Base-by-base conservation (phyloP, 495 filamentous ascomycete species). In the Rhizodiscina lignyota region DNA sequence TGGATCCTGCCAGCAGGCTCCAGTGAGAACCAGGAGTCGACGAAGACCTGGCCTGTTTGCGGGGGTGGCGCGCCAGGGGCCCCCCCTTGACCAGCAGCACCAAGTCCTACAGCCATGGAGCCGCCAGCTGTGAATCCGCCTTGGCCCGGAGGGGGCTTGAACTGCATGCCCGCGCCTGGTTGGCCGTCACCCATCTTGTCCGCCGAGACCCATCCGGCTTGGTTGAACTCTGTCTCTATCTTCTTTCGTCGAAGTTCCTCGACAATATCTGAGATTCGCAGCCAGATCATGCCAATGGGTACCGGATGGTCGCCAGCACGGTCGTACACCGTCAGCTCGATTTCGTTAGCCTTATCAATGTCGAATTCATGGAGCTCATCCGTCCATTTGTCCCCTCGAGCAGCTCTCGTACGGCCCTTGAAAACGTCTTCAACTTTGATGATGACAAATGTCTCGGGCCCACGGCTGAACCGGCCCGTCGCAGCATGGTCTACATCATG, bases 211-310 rank as follows among this genome's bases (percentile, higher is more conserved):
- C 89, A 99, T 30, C 87, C 89, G 28, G 78, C 77, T 35, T 70
- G 71, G 46, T 83, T 86, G 39, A 93, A 74, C 48, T 99, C 89
- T 3, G 82, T 75, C 54, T 96, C 91, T 41, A 99, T 85, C 61
- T 80, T 94, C 66, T 94, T 96, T 33, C 84, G 79, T 44, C 89
- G 79, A 67, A 96, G 86, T 55, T 96, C 89, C 48, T 99, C 89
- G 18, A 79, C 83, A 42, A 99, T 92, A 54, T 99, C 89, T 24
- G 91, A 87, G 49, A 99, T 87, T 28, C 89, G 69, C 41, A 99
- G 69, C 89, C 89, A 99, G 4, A 94, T 65, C 68, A 99, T 75
- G 37, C 79, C 89, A 43, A 99, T 92, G 24, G 89, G 89, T 30
- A 91, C 69, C 2, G 86, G 78, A 45, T 91, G 79, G 39, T 92